Base-by-base conservation (phyloP, 768 basidiomycete species). In the Lentinula boryana region DNA sequence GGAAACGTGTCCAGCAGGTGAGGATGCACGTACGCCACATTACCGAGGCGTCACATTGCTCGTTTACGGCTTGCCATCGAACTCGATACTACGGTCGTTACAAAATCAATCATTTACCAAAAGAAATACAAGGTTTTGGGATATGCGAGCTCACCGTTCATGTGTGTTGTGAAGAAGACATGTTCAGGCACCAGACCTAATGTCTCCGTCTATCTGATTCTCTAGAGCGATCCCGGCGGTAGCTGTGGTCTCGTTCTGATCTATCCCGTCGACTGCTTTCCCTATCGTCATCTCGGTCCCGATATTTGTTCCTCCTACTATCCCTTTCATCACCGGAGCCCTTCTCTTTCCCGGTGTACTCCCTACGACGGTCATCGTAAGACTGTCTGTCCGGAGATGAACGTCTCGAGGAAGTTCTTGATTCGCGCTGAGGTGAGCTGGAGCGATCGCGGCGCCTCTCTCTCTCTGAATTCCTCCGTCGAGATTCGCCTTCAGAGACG, bases 321-420 rank as follows among this genome's bases (percentile, higher is more conserved):
- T 67, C 68, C 38, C 72, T 66, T 60, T 72, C 67, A 40, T 73
- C 73, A 5, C 65, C 62, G 56, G 36, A 8, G 7, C 36, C 36
- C 2, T 38, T 38, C 7, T 73, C 64, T 43, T 35, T 52, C 50
- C 18, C 18, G 21, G 4, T 16, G 13, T 68, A 60, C 16, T 71
- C 73, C 4, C 72, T 64, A 51, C 72, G 68, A 16, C 70, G 66
- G 41, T 71, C 72, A 52, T 78, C 78, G 54, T 69, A 58, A 53
- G 74, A 68, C 27, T 69, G 69, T 51, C 68, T 72, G 43, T 43
- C 69, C 0, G 84, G 83, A 2, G 86, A 84, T 62, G 79, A 68
- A 48, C 80, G 74, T 63, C 83, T 72, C 3, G 86, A 87, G 21
- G 70, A 70, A 15, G 73, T 68, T 2, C 72, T 68, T n/a, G 79